Evolutionary conservation across 345 rosid species (phyloP), one percentile per base, ranked within the genome.

Genomic region (Arabidopsis suecica): DNA sequence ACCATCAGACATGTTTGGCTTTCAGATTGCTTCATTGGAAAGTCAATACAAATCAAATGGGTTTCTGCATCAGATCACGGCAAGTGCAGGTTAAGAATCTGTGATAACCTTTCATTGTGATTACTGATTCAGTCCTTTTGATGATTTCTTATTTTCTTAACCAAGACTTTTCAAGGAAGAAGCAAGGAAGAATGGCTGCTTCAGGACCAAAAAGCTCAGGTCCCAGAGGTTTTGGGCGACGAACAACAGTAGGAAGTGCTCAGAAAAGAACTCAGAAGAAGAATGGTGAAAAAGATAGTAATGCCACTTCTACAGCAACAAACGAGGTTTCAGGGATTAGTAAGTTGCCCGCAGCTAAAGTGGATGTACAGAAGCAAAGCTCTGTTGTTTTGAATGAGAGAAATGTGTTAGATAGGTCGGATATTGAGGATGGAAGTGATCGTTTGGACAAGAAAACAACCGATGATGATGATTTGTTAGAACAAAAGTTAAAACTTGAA

Each of bases 111-210:
- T 51, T 37, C 51, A n/a, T 50, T 78, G 70, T 23, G 64, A 12
- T 50, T 14, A 7, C 38, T 36, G 69, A 59, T 44, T 49, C 30
- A 66, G 49, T 49, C 16, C 61, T 49, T 57, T 48, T 69, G 51
- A 12, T 65, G 49, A 61, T 13, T 44, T 16, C 20, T 73, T 41
- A 3, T 45, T n/a, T 48, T 44, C 65, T 51, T 38, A 55, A 65
- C 32, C n/a, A 81, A 91, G 98, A 91, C 81, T 94, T 87, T 83
- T 82, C 90, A 9, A 83, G 75, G 83, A 84, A 82, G 85, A 94
- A 83, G 78, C 88, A 69, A 40, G 85, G 82, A 76, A 88, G 65
- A 71, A 49, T 54, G 34, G 71, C 90, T 9, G 68, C 78, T 42
- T 80, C 86, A 18, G 82, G 82, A 54, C 75, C 91, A 11, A 84